Evolutionary conservation across 2,329 filamentous ascomycete species (phyloP).

Genomic region (Cladophialophora exuberans): DNA sequence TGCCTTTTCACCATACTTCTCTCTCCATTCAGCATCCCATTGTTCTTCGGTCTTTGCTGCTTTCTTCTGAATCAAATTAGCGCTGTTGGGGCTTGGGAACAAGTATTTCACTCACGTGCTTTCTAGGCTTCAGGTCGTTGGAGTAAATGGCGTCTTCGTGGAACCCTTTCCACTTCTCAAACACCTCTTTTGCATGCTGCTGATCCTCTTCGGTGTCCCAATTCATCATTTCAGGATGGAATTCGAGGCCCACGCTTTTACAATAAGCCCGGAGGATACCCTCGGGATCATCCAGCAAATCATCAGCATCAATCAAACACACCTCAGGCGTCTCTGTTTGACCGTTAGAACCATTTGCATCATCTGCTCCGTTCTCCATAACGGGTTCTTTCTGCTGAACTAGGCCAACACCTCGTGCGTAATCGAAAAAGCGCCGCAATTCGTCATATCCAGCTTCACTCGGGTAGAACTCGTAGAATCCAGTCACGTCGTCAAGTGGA

Average conservation of each 20-base stretch:
- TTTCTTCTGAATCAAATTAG: slow-evolving; percentile 34
- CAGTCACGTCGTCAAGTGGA: slow-evolving; percentile 78
- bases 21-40: slow-evolving; percentile 61
- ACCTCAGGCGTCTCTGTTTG: slow-evolving; percentile 58
- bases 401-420: slow-evolving; percentile 68
- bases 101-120: slow-evolving; percentile 42
- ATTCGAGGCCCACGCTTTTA: slow-evolving; percentile 77
- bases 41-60: slow-evolving; percentile 54
- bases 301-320: slow-evolving; percentile 90
- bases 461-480: slow-evolving; percentile 84
- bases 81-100: slow-evolving; percentile 20
- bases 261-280: slow-evolving; percentile 79
- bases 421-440: slow-evolving; percentile 85
- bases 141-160: slow-evolving; percentile 93
- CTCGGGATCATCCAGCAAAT: slow-evolving; percentile 83
- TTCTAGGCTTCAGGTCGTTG: slow-evolving; percentile 68
- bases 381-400: slow-evolving; percentile 69
- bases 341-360: slow-evolving; percentile 33
- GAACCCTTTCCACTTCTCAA: slow-evolving; percentile 97
- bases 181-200: slow-evolving; percentile 68
- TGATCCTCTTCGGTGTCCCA: slow-evolving; percentile 81
- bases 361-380: slow-evolving; percentile 34
- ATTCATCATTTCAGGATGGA: slow-evolving; percentile 74
- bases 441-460: slow-evolving; percentile 89
- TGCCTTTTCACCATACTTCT: slow-evolving; percentile 63